Conservation (phyloP, 352 stramenopile genomes). For the Pythium sp. region DNA sequence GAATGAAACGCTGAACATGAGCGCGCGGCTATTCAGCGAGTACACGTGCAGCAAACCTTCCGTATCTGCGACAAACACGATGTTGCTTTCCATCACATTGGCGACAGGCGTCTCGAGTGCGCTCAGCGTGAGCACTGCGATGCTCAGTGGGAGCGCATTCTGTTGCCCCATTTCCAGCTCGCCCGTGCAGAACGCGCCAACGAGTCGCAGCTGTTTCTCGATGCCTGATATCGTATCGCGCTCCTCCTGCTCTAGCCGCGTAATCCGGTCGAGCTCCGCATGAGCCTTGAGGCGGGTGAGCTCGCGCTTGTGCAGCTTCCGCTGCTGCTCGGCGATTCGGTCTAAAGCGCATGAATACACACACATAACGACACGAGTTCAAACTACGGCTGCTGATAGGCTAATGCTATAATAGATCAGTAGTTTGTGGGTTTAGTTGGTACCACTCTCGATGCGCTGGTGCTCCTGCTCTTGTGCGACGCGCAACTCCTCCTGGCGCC, state of each 20-base stretch:
- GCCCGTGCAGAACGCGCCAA: constrained; percentile 47
- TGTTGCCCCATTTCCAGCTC: constrained; percentile 27
- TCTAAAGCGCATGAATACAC: constrained; percentile 24
- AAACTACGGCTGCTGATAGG: background rate
- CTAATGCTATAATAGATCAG: background rate
- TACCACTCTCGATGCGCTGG: constrained; percentile 41
- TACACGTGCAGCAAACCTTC: constrained; percentile 28
- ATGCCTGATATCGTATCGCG: constrained; percentile 26
- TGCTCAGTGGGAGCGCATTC: constrained; percentile 20
- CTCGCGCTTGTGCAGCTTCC: constrained; percentile 30
- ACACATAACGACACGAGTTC: background rate
- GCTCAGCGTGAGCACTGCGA: constrained; percentile 22
- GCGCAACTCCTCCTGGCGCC: constrained; percentile 42
- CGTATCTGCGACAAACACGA: constrained; percentile 41
- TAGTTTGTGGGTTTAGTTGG: no score
- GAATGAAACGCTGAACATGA: constrained; percentile 25
- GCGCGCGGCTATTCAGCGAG: constrained; percentile 21
- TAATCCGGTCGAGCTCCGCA: constrained; percentile 40
- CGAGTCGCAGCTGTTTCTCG: constrained; percentile 41
- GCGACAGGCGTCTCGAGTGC: constrained; percentile 29
- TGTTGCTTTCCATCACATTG: constrained; percentile 23
- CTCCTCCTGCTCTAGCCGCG: constrained; percentile 40
- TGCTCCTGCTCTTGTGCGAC: constrained; percentile 41
- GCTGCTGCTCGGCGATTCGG: constrained; percentile 32
- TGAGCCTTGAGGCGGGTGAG: constrained; percentile 20